Percentiles rank a stretch among this genome's conserved stretches.
Conservation (phyloP, 1,284 basidiomycete genomes). For the Rhodofomes roseus region DNA sequence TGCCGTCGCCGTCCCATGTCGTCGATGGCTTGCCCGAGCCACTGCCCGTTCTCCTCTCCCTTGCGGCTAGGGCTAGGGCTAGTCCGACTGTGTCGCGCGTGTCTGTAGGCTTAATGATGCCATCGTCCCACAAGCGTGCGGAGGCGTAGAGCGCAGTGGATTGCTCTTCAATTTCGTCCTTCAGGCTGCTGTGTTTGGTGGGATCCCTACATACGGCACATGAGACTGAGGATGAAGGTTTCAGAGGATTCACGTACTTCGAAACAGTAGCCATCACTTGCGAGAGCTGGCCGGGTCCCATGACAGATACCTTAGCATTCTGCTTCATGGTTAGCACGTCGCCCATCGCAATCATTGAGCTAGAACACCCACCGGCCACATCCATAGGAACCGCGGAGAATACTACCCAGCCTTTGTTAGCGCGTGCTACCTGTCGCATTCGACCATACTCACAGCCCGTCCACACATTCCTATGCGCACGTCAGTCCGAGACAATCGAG, state of each 20-base stretch:
- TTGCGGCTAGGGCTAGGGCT: constrained; percentile 72
- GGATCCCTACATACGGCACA: constrained; percentile 55
- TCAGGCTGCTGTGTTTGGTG: constrained; percentile 67
- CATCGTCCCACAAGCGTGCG: constrained; percentile 93
- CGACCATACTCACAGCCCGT: constrained; percentile 58
- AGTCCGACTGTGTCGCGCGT: constrained; percentile 87
- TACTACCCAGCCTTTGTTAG: constrained; percentile 51
- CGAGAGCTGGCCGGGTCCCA: constrained; percentile 91
- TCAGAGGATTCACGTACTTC: constrained; percentile 39
- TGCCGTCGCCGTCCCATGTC: constrained; percentile 71
- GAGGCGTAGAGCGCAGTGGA: constrained; percentile 85
- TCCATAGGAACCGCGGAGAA: constrained; percentile 92
- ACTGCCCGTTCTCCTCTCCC: constrained; percentile 29
- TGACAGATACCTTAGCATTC: constrained; percentile 95
- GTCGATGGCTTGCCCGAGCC: constrained; percentile 30
- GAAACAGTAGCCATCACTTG: constrained; percentile 92
- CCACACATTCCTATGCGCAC: constrained; percentile 73
- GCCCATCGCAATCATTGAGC: neutral
- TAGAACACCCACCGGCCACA: constrained; percentile 76
- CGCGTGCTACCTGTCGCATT: constrained; percentile 11
- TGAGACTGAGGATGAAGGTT: constrained; percentile 1
- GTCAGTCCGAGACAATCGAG: neutral
- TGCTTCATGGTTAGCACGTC: constrained; percentile 22
- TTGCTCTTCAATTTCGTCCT: constrained; percentile 83
- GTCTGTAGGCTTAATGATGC: constrained; percentile 89